phyloP scores from a whole-genome alignment of 257 asterid species.

The Sherardia arvensis region DNA sequence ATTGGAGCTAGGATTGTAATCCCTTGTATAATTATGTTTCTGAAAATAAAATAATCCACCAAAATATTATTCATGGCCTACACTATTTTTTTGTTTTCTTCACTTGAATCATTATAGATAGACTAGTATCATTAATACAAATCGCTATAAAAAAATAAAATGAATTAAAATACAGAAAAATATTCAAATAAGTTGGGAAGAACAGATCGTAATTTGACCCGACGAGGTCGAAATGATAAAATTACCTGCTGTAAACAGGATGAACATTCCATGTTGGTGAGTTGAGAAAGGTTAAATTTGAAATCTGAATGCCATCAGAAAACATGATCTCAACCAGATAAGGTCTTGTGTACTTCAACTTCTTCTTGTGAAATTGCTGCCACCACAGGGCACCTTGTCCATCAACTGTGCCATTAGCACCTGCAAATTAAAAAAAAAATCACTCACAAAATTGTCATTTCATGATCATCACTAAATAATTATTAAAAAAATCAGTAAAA shows the following conservation, averaged over 20 bases:
- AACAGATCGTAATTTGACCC: too few relatives aligned
- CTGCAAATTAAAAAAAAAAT: constrained; percentile 19
- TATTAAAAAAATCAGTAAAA: not conserved
- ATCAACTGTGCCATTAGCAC: constrained; percentile 78
- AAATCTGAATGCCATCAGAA: constrained; percentile 61
- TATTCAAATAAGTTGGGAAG: too few relatives aligned
- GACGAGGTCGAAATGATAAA: too few relatives aligned
- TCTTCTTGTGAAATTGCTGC: constrained; percentile 71
- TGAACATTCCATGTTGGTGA: constrained; percentile 91
- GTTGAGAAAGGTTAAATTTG: constrained; percentile 57
- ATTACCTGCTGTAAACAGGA: constrained; percentile 80
- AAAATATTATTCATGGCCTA: too few relatives aligned
- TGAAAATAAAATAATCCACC: constrained; percentile 20
- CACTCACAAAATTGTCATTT: not conserved
- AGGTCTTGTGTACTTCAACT: constrained; percentile 72
- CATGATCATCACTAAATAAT: not conserved
- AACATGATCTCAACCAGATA: constrained; percentile 79
- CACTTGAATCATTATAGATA: too few relatives aligned
- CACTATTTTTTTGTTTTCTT: too few relatives aligned
- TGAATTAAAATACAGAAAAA: too few relatives aligned
- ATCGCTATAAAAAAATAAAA: too few relatives aligned
- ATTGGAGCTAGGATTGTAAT: constrained; percentile 77
- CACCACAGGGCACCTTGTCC: constrained; percentile 85
- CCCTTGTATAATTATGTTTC: constrained; percentile 65
- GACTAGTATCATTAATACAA: not conserved